phyloP scores from a whole-genome alignment of 1,284 basidiomycete genomes.

The Psilocybe mexicana region DNA sequence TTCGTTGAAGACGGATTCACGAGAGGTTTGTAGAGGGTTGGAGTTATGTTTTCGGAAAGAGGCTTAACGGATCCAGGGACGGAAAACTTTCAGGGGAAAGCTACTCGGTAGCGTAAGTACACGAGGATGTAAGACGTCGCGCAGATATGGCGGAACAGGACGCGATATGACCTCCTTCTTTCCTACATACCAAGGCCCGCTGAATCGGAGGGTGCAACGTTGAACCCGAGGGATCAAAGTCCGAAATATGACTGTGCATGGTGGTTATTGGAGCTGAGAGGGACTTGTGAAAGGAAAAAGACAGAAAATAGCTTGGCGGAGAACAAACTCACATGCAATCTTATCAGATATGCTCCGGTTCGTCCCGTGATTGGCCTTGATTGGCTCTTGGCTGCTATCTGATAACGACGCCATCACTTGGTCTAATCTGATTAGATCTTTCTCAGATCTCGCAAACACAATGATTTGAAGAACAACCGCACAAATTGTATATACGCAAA shows the following conservation, averaged over 20 bases:
- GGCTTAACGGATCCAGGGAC: background rate
- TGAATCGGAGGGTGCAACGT: background rate
- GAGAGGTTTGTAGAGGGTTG: background rate
- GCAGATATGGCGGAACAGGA: background rate
- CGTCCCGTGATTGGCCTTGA: constrained; percentile 24
- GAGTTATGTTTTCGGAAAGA: background rate
- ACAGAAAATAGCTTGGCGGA: constrained; percentile 18
- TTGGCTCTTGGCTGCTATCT: constrained; percentile 22
- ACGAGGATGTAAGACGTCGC: background rate
- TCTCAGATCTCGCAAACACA: constrained; percentile 25
- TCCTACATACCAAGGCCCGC: background rate
- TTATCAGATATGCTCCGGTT: constrained; percentile 34
- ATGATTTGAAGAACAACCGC: constrained; percentile 1
- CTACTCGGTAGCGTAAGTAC: background rate
- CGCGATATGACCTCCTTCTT: background rate
- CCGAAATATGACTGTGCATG: background rate
- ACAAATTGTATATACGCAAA: constrained; percentile 6
- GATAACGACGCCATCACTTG: constrained; percentile 25
- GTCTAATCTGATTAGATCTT: constrained; percentile 34
- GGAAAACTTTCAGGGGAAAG: background rate
- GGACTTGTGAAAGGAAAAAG: background rate
- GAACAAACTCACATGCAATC: constrained; percentile 24
- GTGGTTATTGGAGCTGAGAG: background rate
- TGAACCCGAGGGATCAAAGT: constrained; percentile 1
- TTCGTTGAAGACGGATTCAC: background rate